Conservation (phyloP, 2,329 filamentous ascomycete species). For the Colletotrichum zoysiae region DNA sequence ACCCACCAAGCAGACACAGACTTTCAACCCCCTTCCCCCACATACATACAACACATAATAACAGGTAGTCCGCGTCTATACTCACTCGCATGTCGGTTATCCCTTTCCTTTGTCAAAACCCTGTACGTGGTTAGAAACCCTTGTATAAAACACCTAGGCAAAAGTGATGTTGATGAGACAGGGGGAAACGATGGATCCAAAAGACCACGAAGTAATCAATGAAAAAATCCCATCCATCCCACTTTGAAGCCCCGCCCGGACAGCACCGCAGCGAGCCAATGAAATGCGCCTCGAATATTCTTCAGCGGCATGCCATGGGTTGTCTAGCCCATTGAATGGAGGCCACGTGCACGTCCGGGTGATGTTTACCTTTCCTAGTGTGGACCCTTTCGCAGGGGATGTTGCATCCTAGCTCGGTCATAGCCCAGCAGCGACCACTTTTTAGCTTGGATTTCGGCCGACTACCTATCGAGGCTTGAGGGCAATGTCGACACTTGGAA, state of each 20-base stretch:
- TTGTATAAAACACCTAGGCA: conserved; percentile 35
- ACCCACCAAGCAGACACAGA: conserved; percentile 22
- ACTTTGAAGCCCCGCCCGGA: conserved; percentile 34
- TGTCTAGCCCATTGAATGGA: conserved; percentile 38
- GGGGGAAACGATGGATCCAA: conserved; percentile 39
- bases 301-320: conserved; percentile 41
- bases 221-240: conserved; percentile 40
- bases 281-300: conserved; percentile 34
- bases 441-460: conserved; percentile 37
- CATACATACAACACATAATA: conserved; percentile 13
- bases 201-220: conserved; percentile 39
- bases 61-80: conserved; percentile 22
- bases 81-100: conserved; percentile 36
- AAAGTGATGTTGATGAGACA: conserved; percentile 38
- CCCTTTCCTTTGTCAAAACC: conserved; percentile 28
- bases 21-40: conserved; percentile 23
- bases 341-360: conserved; percentile 42
- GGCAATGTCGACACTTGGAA: neutral
- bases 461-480: neutral
- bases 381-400: conserved; percentile 36
- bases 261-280: conserved; percentile 33
- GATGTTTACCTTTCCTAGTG: conserved; percentile 39
- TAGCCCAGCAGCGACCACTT: conserved; percentile 35
- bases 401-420: conserved; percentile 32
- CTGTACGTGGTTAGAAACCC: conserved; percentile 29